These are phyloP conservation scores for Neobulgaria alba DNA, from an alignment of 2,329 filamentous ascomycete genomes.

Conservation along the genomic window DNA sequence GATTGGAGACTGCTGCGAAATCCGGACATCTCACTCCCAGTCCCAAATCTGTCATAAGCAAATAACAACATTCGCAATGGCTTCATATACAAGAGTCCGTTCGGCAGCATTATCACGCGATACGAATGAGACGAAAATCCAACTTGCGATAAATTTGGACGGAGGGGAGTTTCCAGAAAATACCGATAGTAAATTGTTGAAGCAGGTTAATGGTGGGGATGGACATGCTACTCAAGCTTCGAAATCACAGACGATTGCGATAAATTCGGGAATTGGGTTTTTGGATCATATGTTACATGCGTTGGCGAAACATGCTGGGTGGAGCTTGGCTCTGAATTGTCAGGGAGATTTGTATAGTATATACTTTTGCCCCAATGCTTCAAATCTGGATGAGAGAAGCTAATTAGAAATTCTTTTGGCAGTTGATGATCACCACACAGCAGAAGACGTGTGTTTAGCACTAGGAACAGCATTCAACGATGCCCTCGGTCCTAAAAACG, in stretches of 20 bases:
- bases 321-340: slow-evolving; percentile 77
- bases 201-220: slow-evolving; percentile 41
- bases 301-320: slow-evolving; percentile 89
- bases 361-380: slow-evolving; percentile 28
- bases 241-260: slow-evolving; percentile 73
- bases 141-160: slow-evolving; percentile 86
- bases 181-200: slow-evolving; percentile 46
- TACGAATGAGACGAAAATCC: slow-evolving; percentile 98
- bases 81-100: slow-evolving; percentile 35
- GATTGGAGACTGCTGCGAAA: too few relatives aligned
- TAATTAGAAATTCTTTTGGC: slow-evolving; percentile 8
- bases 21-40: too few relatives aligned
- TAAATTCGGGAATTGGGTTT: slow-evolving; percentile 94
- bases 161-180: slow-evolving; percentile 69
- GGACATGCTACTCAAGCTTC: slow-evolving; percentile 79
- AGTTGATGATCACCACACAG: slow-evolving; percentile 98
- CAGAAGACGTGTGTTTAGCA: slow-evolving; percentile 90
- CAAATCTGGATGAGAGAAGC: slow-evolving; percentile 1
- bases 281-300: slow-evolving; percentile 98
- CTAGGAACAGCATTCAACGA: slow-evolving; percentile 77
- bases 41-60: too few relatives aligned
- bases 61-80: too few relatives aligned
- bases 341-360: slow-evolving; percentile 85
- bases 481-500: slow-evolving; percentile 68
- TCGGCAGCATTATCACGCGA: slow-evolving; percentile 75